Percentiles rank a stretch among this genome's conserved stretches.
Conservation (phyloP, 2,329 filamentous ascomycete species). For the Ophiostoma pallidulum region DNA sequence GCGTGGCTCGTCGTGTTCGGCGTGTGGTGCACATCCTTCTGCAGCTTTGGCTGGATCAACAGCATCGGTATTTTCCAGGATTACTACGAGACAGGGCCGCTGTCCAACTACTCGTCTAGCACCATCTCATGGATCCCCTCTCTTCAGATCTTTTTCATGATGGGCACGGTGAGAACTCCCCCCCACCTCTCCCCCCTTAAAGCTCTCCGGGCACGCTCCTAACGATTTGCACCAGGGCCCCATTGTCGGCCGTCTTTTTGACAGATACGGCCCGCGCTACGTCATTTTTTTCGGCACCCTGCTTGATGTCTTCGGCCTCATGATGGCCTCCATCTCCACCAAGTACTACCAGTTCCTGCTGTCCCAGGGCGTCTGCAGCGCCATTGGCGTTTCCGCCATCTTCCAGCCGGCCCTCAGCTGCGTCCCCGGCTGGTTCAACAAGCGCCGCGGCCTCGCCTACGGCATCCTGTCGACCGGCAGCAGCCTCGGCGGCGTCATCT, state of each 20-base stretch:
- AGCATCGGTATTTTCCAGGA: slow-evolving; percentile 46
- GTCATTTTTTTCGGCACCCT: slow-evolving; percentile 40
- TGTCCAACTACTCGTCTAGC: slow-evolving; percentile 40
- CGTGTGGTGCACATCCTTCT: slow-evolving; percentile 32
- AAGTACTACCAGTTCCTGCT: slow-evolving; percentile 26
- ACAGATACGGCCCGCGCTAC: slow-evolving; percentile 42
- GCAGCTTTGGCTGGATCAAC: slow-evolving; percentile 33
- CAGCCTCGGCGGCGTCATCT: slow-evolving; percentile 23
- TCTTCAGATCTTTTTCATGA: slow-evolving; percentile 36
- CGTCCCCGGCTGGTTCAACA: slow-evolving; percentile 19
- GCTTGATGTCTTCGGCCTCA: slow-evolving; percentile 45
- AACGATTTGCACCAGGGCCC: slow-evolving; percentile 28
- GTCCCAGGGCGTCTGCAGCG: slow-evolving; percentile 18
- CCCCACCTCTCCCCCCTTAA: neutral
- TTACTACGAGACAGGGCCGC: slow-evolving; percentile 43
- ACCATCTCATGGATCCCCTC: slow-evolving; percentile 55
- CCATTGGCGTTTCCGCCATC: slow-evolving; percentile 16
- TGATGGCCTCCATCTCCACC: slow-evolving; percentile 43
- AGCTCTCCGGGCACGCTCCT: too few relatives aligned
- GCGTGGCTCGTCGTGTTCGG: slow-evolving; percentile 34
- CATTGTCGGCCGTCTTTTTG: slow-evolving; percentile 50
- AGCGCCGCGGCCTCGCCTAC: slow-evolving; percentile 19
- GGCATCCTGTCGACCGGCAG: slow-evolving; percentile 20
- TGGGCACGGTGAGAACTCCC: slow-evolving; percentile 26
- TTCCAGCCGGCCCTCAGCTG: slow-evolving; percentile 19